Base-by-base conservation (phyloP, 768 basidiomycete species). In the Strobilomyces echinocephalus region DNA sequence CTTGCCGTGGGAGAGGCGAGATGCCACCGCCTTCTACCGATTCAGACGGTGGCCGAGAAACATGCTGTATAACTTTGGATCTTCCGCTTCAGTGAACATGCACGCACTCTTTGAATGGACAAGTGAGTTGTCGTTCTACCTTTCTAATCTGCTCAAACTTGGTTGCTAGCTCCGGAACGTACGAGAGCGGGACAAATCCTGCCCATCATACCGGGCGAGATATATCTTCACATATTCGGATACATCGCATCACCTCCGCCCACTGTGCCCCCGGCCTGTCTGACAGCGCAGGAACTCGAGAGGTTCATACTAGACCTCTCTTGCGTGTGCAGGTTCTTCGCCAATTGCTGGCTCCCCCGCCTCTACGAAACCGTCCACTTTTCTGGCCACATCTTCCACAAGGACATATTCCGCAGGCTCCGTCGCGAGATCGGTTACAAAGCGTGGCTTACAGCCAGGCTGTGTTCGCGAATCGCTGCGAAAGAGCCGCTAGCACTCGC, bases 321-420 rank as follows among this genome's bases (percentile, higher is more conserved):
- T 7, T 63, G 63, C 30, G 74, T 76, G 34, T 80, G 79, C 55
- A 70, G 70, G 14, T 72, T 75, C 54, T 79, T 80, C 48, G 71
- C 67, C 48, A 69, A 70, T 8, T 21, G 70, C 2, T 64, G 69
- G n/a, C 58, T 75, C 11, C 73, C 77, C 0, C 73, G 73, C 28
- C 60, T 77, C 5, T 79, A 75, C 56, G 63, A 70, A 26, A 60
- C 58, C 4, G n/a, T 79, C 15, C 36, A 56, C 5, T 54, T 62
- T 41, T 52, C 43, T 16, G 56, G 64, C n/a, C n/a, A n/a, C n/a
- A n/a, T n/a, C n/a, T n/a, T n/a, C n/a, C n/a, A n/a, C n/a, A n/a
- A n/a, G 4, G 39, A 54, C 4, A n/a, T 16, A 16, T 18, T 16
- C 14, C 1, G 16, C 30, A 30, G 30, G 30, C 6, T 8, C 7